These are phyloP conservation scores for Cladosporium velox DNA, from an alignment of 2,329 filamentous ascomycete genomes.

Conservation along the genomic window DNA sequence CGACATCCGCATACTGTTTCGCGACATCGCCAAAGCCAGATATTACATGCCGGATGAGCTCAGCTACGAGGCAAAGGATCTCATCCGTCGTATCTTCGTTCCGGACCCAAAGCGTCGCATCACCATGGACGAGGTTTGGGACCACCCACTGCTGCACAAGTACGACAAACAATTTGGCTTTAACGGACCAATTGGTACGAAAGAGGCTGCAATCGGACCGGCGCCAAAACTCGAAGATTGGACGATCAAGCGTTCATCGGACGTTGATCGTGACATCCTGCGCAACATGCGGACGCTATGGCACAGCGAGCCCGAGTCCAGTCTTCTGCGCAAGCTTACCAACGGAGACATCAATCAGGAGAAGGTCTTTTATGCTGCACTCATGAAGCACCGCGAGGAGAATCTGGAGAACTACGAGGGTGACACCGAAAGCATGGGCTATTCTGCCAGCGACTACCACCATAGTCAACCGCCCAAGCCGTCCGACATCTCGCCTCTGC, in stretches of 20 bases:
- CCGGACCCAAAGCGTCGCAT: conserved; percentile 78
- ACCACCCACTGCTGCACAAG: conserved; percentile 81
- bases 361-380: conserved; percentile 86
- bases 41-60: conserved; percentile 54
- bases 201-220: conserved; percentile 54
- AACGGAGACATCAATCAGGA: conserved; percentile 70
- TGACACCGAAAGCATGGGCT: conserved; percentile 65
- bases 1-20: conserved; percentile 66
- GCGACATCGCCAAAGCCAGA: conserved; percentile 52
- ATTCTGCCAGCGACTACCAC: conserved; percentile 90
- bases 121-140: conserved; percentile 77
- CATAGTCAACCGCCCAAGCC: conserved; percentile 57
- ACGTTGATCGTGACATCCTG: conserved; percentile 79
- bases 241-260: conserved; percentile 60
- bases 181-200: conserved; percentile 55
- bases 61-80: conserved; percentile 69
- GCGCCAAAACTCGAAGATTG: conserved; percentile 62
- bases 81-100: conserved; percentile 78
- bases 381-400: conserved; percentile 78
- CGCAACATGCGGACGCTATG: conserved; percentile 86
- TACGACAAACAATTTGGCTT: conserved; percentile 73
- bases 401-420: conserved; percentile 83
- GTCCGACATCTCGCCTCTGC: conserved; percentile 39
- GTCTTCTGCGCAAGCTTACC: conserved; percentile 68
- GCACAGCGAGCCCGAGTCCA: conserved; percentile 78